phyloP scores from a whole-genome alignment of 2,329 filamentous ascomycete species.

The Cordyceps militaris region DNA sequence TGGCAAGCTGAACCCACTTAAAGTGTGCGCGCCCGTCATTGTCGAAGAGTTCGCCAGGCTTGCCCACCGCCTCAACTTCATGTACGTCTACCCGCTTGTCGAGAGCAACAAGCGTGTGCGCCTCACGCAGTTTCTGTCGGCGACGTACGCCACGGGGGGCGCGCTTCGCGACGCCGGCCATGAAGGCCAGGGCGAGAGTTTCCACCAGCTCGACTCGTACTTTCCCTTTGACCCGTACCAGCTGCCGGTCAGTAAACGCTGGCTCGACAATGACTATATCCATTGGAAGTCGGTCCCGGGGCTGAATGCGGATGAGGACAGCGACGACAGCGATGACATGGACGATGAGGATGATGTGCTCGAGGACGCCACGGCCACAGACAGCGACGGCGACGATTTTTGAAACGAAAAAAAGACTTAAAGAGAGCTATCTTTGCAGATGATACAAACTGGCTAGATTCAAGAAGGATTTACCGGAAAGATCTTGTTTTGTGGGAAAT shows the following conservation, averaged over 20 bases:
- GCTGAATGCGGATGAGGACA: constrained; percentile 51
- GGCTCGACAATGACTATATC: constrained; percentile 80
- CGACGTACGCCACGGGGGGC: constrained; percentile 48
- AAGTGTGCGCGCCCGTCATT: constrained; percentile 85
- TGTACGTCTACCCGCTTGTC: constrained; percentile 82
- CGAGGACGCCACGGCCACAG: constrained; percentile 45
- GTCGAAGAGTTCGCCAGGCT: constrained; percentile 88
- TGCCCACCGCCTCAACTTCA: constrained; percentile 74
- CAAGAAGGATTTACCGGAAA: constrained; percentile 4
- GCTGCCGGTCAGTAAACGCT: constrained; percentile 75
- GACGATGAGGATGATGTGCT: constrained; percentile 38
- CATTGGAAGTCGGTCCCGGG: constrained; percentile 71
- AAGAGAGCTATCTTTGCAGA: neutral
- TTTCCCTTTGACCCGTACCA: constrained; percentile 98
- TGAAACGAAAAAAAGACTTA: constrained; percentile 5
- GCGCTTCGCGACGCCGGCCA: constrained; percentile 43
- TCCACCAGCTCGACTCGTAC: constrained; percentile 83
- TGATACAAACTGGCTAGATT: neutral
- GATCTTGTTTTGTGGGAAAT: neutral
- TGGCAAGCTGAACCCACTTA: constrained; percentile 86
- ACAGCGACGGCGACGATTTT: constrained; percentile 38
- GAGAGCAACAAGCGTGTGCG: constrained; percentile 89
- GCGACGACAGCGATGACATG: constrained; percentile 46
- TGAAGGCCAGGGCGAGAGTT: constrained; percentile 60
- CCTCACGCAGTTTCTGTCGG: constrained; percentile 60